phyloP scores from a whole-genome alignment of 1,284 basidiomycete genomes.

The Microbotryomycetes sp. region DNA sequence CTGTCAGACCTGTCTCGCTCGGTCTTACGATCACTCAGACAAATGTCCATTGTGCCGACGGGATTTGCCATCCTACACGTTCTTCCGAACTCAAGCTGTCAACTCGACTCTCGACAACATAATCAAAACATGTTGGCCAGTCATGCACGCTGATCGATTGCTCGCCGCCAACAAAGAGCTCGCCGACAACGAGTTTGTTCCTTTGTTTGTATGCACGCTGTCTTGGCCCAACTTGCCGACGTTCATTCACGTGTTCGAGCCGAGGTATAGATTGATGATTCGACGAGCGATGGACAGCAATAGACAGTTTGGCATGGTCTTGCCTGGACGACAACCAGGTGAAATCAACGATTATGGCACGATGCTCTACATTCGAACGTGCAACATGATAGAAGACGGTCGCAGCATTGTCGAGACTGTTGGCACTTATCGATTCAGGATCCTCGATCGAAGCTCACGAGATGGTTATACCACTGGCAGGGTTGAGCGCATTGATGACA shows the following conservation, averaged over 20 bases:
- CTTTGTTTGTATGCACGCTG: constrained; percentile 83
- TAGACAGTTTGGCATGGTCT: constrained; percentile 84
- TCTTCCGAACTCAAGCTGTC: constrained; percentile 26
- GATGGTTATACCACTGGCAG: constrained; percentile 86
- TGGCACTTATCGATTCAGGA: constrained; percentile 74
- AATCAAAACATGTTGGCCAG: constrained; percentile 30
- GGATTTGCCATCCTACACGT: constrained; percentile 32
- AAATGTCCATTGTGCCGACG: constrained; percentile 76
- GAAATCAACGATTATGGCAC: constrained; percentile 70
- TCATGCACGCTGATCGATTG: constrained; percentile 31
- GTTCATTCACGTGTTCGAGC: constrained; percentile 86
- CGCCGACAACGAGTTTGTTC: constrained; percentile 38
- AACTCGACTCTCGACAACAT: constrained; percentile 28
- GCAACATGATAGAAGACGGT: constrained; percentile 82
- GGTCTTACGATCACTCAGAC: constrained; percentile 75
- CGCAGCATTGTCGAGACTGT: constrained; percentile 81
- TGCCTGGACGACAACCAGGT: constrained; percentile 51
- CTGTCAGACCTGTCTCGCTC: constrained; percentile 77
- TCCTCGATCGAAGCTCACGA: constrained; percentile 68
- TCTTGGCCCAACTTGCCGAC: constrained; percentile 86
- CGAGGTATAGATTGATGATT: constrained; percentile 85
- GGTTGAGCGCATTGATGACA: constrained; percentile 63
- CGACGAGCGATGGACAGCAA: constrained; percentile 73
- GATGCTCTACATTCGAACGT: constrained; percentile 80
- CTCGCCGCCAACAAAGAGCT: constrained; percentile 50